Evolutionary conservation across 2,329 filamentous ascomycete genomes (phyloP).

Genomic region (Trichoderma sp.): DNA sequence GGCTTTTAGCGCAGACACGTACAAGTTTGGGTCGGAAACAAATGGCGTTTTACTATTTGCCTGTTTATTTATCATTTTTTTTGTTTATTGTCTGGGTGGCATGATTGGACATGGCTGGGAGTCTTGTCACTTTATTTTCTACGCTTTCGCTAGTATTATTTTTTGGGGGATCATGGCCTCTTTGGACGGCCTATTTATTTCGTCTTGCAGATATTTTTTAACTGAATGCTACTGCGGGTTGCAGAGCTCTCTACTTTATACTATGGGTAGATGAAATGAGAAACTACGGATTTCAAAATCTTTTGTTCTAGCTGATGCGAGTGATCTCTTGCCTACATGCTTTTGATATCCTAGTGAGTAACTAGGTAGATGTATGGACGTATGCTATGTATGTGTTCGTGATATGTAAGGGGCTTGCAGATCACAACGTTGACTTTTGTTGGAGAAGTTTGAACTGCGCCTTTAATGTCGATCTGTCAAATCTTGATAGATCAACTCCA

Average conservation of each 20-base stretch:
- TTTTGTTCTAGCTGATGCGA: not conserved
- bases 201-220: not conserved
- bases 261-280: not conserved
- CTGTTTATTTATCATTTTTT: not conserved
- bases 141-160: not conserved
- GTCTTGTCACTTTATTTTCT: not conserved
- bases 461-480: not conserved
- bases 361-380: no score
- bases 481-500: not conserved
- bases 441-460: not conserved
- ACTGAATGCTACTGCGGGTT: not conserved
- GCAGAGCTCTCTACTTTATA: not conserved
- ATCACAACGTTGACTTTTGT: not conserved
- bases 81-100: not conserved
- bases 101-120: not conserved
- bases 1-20: not conserved
- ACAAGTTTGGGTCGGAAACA: not conserved
- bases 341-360: no score
- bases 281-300: not conserved
- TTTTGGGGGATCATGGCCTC: not conserved
- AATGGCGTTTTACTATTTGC: not conserved
- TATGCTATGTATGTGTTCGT: no score
- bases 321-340: not conserved
- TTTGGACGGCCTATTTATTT: not conserved
- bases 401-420: not conserved